These are phyloP conservation scores for Metarhizium rileyi DNA, from an alignment of 2,329 filamentous ascomycete species.

Conservation along the genomic window DNA sequence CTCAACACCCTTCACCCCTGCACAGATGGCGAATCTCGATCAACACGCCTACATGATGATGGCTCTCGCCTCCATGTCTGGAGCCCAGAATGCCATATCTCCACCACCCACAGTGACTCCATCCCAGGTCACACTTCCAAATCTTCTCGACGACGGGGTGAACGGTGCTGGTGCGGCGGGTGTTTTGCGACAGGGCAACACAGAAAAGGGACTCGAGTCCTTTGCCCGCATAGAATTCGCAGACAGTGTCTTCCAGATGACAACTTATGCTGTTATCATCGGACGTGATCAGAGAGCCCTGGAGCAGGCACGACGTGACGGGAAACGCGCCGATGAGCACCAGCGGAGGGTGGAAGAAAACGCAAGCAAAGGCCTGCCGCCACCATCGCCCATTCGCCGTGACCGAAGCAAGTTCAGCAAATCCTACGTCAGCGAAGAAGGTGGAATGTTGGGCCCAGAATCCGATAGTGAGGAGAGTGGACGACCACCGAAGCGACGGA, in stretches of 20 bases:
- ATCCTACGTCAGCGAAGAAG: slow-evolving; percentile 60
- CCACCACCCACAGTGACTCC: slow-evolving; percentile 36
- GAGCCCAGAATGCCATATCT: slow-evolving; percentile 26
- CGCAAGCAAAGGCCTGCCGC: slow-evolving; percentile 37
- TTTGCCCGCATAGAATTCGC: slow-evolving; percentile 58
- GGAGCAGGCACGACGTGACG: slow-evolving; percentile 42
- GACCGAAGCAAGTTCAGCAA: slow-evolving; percentile 48
- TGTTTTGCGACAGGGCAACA: slow-evolving; percentile 23
- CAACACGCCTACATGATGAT: slow-evolving; percentile 36
- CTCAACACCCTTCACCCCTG: slow-evolving; percentile 24
- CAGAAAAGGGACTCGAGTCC: slow-evolving; percentile 39
- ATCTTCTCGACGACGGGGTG: slow-evolving; percentile 21
- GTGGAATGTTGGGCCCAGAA: slow-evolving; percentile 56
- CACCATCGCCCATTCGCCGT: slow-evolving; percentile 38
- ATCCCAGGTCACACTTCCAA: slow-evolving; percentile 35
- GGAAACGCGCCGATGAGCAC: slow-evolving; percentile 37
- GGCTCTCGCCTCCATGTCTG: slow-evolving; percentile 31
- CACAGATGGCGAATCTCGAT: slow-evolving; percentile 23
- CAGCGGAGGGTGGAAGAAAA: slow-evolving; percentile 36
- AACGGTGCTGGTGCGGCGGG: slow-evolving; percentile 19
- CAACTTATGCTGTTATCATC: slow-evolving; percentile 61
- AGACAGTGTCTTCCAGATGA: slow-evolving; percentile 73
- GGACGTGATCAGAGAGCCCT: slow-evolving; percentile 58
- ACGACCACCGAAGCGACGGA: slow-evolving; percentile 37
- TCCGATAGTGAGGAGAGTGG: slow-evolving; percentile 44